phyloP scores from a whole-genome alignment of 495 filamentous ascomycete species.

The Pyrenula aspistea region DNA sequence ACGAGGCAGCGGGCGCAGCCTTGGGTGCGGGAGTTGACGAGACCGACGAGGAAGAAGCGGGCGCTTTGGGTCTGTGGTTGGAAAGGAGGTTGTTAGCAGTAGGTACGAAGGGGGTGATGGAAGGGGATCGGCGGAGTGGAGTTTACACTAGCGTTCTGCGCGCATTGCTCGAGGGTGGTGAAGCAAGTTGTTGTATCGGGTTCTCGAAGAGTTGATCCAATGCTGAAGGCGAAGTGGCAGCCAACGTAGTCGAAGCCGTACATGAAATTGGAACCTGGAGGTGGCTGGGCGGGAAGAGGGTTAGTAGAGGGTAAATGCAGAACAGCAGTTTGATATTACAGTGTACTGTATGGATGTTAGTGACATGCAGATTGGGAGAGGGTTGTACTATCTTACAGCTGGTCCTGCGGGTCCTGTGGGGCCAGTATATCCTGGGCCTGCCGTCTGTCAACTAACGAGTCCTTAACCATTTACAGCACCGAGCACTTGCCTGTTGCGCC shows the following conservation, averaged over 20 bases:
- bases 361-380: too few relatives aligned
- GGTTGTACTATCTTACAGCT: not conserved
- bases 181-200: not conserved
- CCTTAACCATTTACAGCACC: too few relatives aligned
- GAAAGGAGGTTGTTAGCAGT: too few relatives aligned
- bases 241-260: not conserved
- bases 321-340: not conserved
- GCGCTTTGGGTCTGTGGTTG: too few relatives aligned
- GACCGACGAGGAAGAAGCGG: not conserved
- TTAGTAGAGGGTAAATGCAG: not conserved
- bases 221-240: not conserved
- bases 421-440: not conserved
- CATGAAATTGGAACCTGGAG: not conserved
- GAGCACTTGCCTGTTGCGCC: too few relatives aligned
- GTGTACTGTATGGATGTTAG: not conserved
- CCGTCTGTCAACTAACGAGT: too few relatives aligned
- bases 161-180: not conserved
- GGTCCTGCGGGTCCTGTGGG: not conserved
- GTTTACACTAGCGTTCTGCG: not conserved
- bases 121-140: too few relatives aligned
- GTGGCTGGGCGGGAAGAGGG: not conserved
- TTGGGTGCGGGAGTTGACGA: not conserved
- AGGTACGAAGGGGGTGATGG: too few relatives aligned
- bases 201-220: not conserved
- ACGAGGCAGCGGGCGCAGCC: not conserved